These are phyloP conservation scores for Pythium dissotocum DNA, from an alignment of 352 stramenopile species.

Conservation along the genomic window DNA sequence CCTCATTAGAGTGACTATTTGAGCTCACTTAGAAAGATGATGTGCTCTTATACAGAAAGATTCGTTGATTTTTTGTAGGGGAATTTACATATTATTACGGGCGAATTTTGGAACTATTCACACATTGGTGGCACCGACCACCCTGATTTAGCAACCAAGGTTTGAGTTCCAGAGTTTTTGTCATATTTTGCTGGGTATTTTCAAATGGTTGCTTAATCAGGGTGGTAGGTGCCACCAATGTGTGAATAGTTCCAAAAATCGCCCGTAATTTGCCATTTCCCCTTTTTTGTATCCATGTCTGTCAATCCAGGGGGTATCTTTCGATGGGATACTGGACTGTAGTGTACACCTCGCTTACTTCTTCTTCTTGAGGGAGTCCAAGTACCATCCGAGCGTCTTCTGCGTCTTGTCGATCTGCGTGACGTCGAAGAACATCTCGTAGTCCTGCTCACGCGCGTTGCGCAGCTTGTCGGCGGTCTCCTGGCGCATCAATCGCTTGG, in stretches of 20 bases:
- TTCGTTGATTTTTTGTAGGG: neutral
- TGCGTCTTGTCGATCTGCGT: constrained; percentile 81
- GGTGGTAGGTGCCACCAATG: too few species aligned
- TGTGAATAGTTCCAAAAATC: too few species aligned
- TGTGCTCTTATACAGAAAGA: constrained; percentile 16
- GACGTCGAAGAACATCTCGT: constrained; percentile 74
- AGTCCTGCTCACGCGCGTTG: constrained; percentile 52
- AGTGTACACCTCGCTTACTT: neutral
- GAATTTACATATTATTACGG: too few species aligned
- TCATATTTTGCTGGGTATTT: too few species aligned
- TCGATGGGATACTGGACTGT: neutral
- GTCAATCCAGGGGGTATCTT: neutral
- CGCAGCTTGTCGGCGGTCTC: constrained; percentile 65
- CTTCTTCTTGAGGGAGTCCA: constrained; percentile 82
- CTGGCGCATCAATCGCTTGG: constrained; percentile 77
- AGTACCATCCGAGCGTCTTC: constrained; percentile 76
- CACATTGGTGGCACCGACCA: too few species aligned
- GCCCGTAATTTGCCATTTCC: too few species aligned
- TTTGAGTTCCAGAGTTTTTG: too few species aligned
- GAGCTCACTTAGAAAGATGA: constrained; percentile 2
- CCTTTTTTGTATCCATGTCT: neutral
- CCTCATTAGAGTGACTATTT: constrained; percentile 13
- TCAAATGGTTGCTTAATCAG: too few species aligned
- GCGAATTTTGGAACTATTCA: too few species aligned
- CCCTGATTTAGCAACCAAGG: too few species aligned